phyloP scores from a whole-genome alignment of 1,284 basidiomycete genomes.

The Grifola frondosa region DNA sequence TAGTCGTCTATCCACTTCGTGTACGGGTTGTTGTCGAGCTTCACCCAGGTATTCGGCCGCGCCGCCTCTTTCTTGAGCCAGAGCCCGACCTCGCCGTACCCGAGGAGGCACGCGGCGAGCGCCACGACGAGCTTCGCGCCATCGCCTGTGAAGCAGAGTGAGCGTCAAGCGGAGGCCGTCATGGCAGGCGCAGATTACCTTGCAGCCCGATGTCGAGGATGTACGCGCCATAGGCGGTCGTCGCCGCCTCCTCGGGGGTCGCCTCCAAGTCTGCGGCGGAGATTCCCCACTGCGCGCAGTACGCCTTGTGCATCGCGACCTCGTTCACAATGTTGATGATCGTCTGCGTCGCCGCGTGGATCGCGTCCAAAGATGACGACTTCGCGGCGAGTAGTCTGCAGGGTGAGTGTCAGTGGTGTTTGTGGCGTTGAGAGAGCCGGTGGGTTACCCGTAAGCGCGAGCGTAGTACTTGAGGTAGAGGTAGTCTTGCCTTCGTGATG shows the following conservation, averaged over 20 bases:
- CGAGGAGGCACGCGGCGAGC: constrained; percentile 83
- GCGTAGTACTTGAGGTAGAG: constrained; percentile 79
- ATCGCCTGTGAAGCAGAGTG: constrained; percentile 51
- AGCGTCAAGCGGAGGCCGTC: neutral
- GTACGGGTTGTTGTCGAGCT: constrained; percentile 71
- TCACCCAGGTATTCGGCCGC: constrained; percentile 51
- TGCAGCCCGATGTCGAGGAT: constrained; percentile 76
- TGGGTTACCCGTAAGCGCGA: constrained; percentile 64
- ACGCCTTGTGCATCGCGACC: constrained; percentile 70
- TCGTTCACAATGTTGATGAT: constrained; percentile 70
- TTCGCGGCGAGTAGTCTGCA: constrained; percentile 77
- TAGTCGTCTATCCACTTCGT: constrained; percentile 85
- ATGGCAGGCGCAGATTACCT: constrained; percentile 43
- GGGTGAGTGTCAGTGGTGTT: neutral
- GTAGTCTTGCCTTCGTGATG: constrained; percentile 64
- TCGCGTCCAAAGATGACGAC: constrained; percentile 62
- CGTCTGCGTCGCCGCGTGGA: constrained; percentile 65
- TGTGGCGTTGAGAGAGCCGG: neutral
- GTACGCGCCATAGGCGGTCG: constrained; percentile 87
- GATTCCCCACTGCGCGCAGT: constrained; percentile 73
- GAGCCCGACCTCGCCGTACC: constrained; percentile 93
- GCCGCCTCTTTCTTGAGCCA: constrained; percentile 66
- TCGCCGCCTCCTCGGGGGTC: constrained; percentile 66
- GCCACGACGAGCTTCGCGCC: constrained; percentile 76
- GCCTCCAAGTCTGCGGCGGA: constrained; percentile 55